Evolutionary conservation across 768 basidiomycete species (phyloP), one percentile per base, ranked within the genome.

Genomic region (Lanmaoa rubissima): DNA sequence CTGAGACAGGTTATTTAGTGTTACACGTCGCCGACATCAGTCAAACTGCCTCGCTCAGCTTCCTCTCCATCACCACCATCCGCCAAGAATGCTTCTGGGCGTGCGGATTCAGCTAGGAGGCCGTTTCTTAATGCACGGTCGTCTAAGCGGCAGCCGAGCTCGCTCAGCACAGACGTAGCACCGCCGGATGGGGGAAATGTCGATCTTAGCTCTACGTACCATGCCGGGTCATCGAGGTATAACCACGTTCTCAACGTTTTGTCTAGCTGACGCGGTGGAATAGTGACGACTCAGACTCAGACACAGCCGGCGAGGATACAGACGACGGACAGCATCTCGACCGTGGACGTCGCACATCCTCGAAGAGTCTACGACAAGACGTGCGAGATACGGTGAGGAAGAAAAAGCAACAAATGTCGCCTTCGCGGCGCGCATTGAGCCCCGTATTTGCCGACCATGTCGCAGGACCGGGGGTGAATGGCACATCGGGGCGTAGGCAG

Each of bases 141-240:
- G 9, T 50, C 59, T 1, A 72, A 56, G 57, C 67, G 69, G 43
- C 69, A 62, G 38, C 62, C 60, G 4, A 67, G 61, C 40, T 63
- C 70, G 31, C 57, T 69, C 57, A 62, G 62, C 31, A 53, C 63
- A 42, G 58, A 57, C 28, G 55, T 41, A 39, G 51, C 56, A 17
- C 68, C 57, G 3, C 70, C 67, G 24, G 58, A 69, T 31, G 60
- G 62, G 40, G 70, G 73, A 55, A 72, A 71, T 57, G 65, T 84
- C 62, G 90, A 86, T 62, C 84, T 90, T 85, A 93, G 89, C 65
- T 92, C 90, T 13, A 92, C 90, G 62, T 93, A 93, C 73, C 87
- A 91, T 56, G 91, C 86, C 31, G 91, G 91, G 44, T 90, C 90
- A 35, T 92, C 90, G 11, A 84, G 87, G 89, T 88, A 64, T 59